Evolutionary conservation across 169 alveolate genomes (phyloP).

Genomic region (Cryptosporidium baileyi): DNA sequence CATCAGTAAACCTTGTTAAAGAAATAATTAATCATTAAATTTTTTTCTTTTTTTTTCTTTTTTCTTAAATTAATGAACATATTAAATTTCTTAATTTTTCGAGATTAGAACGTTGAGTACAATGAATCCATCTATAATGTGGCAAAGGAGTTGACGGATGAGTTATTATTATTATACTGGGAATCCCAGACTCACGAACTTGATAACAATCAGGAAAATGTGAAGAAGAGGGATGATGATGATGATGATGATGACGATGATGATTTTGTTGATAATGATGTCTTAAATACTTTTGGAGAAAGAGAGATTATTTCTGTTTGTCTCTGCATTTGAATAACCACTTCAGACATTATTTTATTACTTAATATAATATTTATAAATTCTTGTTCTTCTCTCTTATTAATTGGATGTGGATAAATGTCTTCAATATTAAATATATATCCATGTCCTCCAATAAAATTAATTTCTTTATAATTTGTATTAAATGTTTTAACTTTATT

Average conservation of each 20-base stretch:
- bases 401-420: conserved; percentile 26
- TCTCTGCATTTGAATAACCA: conserved; percentile 37
- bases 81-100: conserved; percentile 18
- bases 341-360: conserved; percentile 38
- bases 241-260: background rate
- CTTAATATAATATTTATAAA: background rate
- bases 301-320: conserved; percentile 18
- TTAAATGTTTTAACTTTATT: background rate
- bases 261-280: background rate
- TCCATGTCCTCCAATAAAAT: conserved; percentile 20
- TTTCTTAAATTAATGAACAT: conserved; percentile 23
- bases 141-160: conserved; percentile 46
- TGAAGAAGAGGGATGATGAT: background rate
- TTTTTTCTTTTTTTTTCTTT: background rate
- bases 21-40: background rate
- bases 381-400: background rate
- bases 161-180: conserved; percentile 32
- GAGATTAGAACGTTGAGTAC: conserved; percentile 13
- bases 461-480: background rate
- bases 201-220: background rate
- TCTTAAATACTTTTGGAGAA: background rate
- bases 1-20: background rate
- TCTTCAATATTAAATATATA: conserved; percentile 10
- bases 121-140: conserved; percentile 52
- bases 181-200: background rate